These are phyloP conservation scores for Dacryopinax primogenitus DNA, from an alignment of 768 basidiomycete species.

Conservation along the genomic window DNA sequence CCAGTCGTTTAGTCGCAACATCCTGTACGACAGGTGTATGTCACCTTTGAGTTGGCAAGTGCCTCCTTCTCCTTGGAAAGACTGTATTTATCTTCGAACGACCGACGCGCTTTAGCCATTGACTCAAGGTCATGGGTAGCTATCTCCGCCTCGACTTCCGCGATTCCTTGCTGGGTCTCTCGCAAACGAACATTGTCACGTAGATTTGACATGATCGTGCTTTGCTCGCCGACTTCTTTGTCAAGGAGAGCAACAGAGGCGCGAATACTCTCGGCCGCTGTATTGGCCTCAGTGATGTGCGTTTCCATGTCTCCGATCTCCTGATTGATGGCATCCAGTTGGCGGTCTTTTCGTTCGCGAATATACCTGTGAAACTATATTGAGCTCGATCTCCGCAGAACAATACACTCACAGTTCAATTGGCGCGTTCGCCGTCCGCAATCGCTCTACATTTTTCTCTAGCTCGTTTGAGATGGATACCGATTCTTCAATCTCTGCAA, in stretches of 20 bases:
- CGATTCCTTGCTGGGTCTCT: conserved; percentile 52
- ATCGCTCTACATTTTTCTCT: conserved; percentile 24
- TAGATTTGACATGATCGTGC: conserved; percentile 52
- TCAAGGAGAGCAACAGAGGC: conserved; percentile 46
- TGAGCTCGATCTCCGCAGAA: neutral
- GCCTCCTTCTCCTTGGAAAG: conserved; percentile 60
- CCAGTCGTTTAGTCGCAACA: neutral
- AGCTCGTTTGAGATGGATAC: conserved; percentile 50
- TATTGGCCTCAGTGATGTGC: conserved; percentile 33
- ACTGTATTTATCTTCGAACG: conserved; percentile 70
- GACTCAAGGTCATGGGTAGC: conserved; percentile 69
- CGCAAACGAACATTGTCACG: conserved; percentile 75
- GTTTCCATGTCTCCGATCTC: conserved; percentile 39
- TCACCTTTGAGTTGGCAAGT: conserved; percentile 54
- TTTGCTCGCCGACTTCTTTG: conserved; percentile 64
- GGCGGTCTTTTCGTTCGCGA: conserved; percentile 8
- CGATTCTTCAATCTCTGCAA: conserved; percentile 37
- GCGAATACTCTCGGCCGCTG: conserved; percentile 33
- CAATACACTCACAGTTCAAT: neutral
- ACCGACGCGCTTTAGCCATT: conserved; percentile 68
- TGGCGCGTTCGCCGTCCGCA: neutral
- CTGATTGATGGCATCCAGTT: conserved; percentile 35
- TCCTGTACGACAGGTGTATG: conserved; percentile 14
- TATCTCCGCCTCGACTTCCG: conserved; percentile 54
- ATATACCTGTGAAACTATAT: neutral